Conservation (phyloP, 208 protist species). For the Trypanosoma mega region DNA sequence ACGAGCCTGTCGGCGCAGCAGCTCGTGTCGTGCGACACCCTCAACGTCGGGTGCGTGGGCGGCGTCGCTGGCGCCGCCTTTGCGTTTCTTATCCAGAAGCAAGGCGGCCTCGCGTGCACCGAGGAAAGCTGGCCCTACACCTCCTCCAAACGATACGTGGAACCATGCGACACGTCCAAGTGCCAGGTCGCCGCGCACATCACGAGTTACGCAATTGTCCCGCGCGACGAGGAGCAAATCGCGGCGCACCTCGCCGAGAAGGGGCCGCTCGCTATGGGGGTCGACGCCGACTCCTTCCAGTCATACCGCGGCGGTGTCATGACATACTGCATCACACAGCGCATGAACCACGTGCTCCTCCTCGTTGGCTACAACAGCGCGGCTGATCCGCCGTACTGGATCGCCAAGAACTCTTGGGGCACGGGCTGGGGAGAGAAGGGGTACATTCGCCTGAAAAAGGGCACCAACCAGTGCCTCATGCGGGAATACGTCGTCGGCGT, state of each 20-base stretch:
- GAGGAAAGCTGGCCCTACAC: slow-evolving; percentile 89
- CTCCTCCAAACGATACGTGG: slow-evolving; percentile 36
- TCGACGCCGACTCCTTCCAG: slow-evolving; percentile 83
- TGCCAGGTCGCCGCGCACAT: slow-evolving; percentile 57
- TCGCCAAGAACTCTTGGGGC: slow-evolving; percentile 90
- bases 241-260: slow-evolving; percentile 49
- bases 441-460: slow-evolving; percentile 63
- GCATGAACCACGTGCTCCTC: slow-evolving; percentile 67
- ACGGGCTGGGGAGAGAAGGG: slow-evolving; percentile 68
- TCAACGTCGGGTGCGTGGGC: slow-evolving; percentile 86
- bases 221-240: slow-evolving; percentile 67
- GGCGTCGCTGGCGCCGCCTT: slow-evolving; percentile 88
- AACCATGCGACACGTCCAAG: not conserved
- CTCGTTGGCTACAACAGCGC: slow-evolving; percentile 75
- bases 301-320: slow-evolving; percentile 76
- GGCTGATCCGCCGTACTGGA: slow-evolving; percentile 66
- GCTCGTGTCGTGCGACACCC: slow-evolving; percentile 92
- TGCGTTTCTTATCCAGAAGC: slow-evolving; percentile 72
- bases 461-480: slow-evolving; percentile 51
- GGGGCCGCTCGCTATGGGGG: slow-evolving; percentile 87
- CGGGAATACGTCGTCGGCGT: slow-evolving; percentile 28
- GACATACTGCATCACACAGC: slow-evolving; percentile 42
- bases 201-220: slow-evolving; percentile 53
- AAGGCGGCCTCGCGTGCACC: slow-evolving; percentile 61
- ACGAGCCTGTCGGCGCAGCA: slow-evolving; percentile 91